These are phyloP conservation scores for Colletotrichum cordylinicola DNA, from an alignment of 2,329 filamentous ascomycete species.

Conservation along the genomic window DNA sequence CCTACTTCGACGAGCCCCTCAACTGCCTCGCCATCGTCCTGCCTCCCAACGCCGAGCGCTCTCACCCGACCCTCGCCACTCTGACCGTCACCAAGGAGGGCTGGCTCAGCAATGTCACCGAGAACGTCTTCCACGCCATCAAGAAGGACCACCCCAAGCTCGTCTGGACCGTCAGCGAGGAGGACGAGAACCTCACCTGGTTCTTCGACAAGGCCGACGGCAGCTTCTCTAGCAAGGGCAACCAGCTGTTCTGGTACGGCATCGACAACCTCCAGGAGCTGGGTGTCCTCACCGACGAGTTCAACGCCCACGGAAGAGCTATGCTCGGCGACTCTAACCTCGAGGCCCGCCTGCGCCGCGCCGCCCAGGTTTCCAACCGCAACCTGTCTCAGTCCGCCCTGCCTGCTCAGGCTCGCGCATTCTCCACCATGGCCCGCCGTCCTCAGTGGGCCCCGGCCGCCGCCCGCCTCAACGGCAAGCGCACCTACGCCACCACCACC, in stretches of 20 bases:
- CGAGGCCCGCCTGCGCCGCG: slow-evolving; percentile 81
- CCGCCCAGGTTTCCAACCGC: slow-evolving; percentile 72
- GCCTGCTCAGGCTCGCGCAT: slow-evolving; percentile 53
- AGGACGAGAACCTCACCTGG: slow-evolving; percentile 97
- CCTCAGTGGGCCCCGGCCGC: slow-evolving; percentile 28
- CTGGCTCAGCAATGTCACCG: slow-evolving; percentile 92
- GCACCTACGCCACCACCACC: slow-evolving; percentile 57
- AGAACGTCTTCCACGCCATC: slow-evolving; percentile 92
- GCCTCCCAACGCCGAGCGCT: slow-evolving; percentile 69
- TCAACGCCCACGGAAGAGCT: slow-evolving; percentile 79
- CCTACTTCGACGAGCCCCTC: slow-evolving; percentile 94
- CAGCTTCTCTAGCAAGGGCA: slow-evolving; percentile 82
- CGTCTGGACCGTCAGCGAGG: slow-evolving; percentile 94
- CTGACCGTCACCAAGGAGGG: slow-evolving; percentile 93
- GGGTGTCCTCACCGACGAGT: slow-evolving; percentile 82
- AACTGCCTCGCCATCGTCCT: slow-evolving; percentile 90
- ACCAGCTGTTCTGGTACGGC: slow-evolving; percentile 96
- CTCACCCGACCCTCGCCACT: slow-evolving; percentile 84
- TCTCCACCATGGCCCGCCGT: slow-evolving; percentile 64
- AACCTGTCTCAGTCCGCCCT: slow-evolving; percentile 40
- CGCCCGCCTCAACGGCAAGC: slow-evolving; percentile 17
- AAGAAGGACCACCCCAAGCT: slow-evolving; percentile 93
- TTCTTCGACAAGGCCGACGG: slow-evolving; percentile 98
- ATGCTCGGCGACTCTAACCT: slow-evolving; percentile 92
- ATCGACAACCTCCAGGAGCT: slow-evolving; percentile 84